phyloP scores from a whole-genome alignment of 2,329 filamentous ascomycete species.

The Aspergillus sp. region DNA sequence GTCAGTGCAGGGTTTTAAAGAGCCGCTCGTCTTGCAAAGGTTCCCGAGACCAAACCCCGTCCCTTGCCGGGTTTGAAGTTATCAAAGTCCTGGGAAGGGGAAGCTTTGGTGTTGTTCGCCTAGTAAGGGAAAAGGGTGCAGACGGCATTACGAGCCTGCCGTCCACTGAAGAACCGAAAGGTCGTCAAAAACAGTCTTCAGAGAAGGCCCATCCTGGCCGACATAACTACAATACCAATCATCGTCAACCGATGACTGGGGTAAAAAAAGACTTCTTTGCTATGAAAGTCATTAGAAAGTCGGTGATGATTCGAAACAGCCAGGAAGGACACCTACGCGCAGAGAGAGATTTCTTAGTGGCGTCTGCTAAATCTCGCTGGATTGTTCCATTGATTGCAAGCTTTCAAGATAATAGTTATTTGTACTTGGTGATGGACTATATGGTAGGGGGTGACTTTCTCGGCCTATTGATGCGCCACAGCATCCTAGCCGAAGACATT shows the following conservation, averaged over 20 bases:
- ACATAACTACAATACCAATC: slow-evolving; percentile 25
- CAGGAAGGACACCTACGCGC: slow-evolving; percentile 92
- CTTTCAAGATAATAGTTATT: slow-evolving; percentile 79
- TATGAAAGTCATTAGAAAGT: slow-evolving; percentile 97
- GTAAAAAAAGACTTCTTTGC: slow-evolving; percentile 69
- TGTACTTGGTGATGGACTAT: slow-evolving; percentile 97
- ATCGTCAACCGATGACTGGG: slow-evolving; percentile 30
- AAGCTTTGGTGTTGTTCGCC: slow-evolving; percentile 86
- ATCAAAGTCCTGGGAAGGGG: slow-evolving; percentile 86
- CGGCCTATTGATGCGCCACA: slow-evolving; percentile 79
- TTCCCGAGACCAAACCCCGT: slow-evolving; percentile 49
- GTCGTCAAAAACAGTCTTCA: slow-evolving; percentile 8
- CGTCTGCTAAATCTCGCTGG: slow-evolving; percentile 85
- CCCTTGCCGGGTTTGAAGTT: slow-evolving; percentile 70
- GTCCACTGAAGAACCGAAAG: slow-evolving; percentile 11
- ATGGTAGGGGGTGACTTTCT: slow-evolving; percentile 97
- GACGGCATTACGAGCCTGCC: not conserved
- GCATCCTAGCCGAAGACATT: slow-evolving; percentile 74
- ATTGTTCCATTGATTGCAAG: slow-evolving; percentile 83
- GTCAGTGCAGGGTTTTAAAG: slow-evolving; percentile 70
- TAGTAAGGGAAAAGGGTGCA: slow-evolving; percentile 68
- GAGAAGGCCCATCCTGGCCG: slow-evolving; percentile 22
- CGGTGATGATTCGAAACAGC: slow-evolving; percentile 83
- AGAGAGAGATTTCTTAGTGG: slow-evolving; percentile 87
- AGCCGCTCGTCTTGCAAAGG: slow-evolving; percentile 51